Conservation (phyloP, 2,329 filamentous ascomycete genomes). For the Beauveria scarabaeidicola region DNA sequence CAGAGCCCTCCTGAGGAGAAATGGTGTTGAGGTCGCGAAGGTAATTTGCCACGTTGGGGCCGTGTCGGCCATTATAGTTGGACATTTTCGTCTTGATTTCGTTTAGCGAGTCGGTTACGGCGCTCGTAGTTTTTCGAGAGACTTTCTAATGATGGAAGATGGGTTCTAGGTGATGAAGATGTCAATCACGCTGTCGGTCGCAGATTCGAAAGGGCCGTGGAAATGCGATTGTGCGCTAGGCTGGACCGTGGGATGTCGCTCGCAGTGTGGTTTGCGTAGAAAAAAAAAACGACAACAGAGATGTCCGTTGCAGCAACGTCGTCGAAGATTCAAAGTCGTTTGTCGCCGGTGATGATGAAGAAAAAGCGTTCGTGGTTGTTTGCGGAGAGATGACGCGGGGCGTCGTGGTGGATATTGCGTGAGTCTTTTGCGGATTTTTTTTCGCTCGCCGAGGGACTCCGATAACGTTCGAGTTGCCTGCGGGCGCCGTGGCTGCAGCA, state of each 20-base stretch:
- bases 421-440: slow-evolving; percentile 8
- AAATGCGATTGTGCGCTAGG: not conserved
- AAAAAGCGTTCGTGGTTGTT: slow-evolving; percentile 1
- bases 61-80: slow-evolving; percentile 66
- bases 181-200: not conserved
- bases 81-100: slow-evolving; percentile 44
- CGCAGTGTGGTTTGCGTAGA: not conserved
- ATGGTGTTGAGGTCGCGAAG: slow-evolving; percentile 76
- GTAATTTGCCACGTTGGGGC: slow-evolving; percentile 83
- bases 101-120: not conserved
- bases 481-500: not conserved
- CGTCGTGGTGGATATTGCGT: slow-evolving; percentile 1
- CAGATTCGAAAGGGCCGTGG: not conserved
- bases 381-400: slow-evolving; percentile 11
- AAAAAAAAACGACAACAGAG: not conserved
- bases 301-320: not conserved
- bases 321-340: not conserved
- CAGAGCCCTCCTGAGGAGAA: slow-evolving; percentile 47
- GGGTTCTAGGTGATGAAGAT: not conserved
- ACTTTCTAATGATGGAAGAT: not conserved
- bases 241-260: not conserved
- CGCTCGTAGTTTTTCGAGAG: not conserved
- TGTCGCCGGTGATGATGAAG: not conserved
- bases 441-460: slow-evolving; percentile 11
- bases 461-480: not conserved